Percentiles rank a stretch among this genome's conserved stretches.
phyloP scores from a whole-genome alignment of 2,329 filamentous ascomycete genomes.

The Fusarium acutatum region DNA sequence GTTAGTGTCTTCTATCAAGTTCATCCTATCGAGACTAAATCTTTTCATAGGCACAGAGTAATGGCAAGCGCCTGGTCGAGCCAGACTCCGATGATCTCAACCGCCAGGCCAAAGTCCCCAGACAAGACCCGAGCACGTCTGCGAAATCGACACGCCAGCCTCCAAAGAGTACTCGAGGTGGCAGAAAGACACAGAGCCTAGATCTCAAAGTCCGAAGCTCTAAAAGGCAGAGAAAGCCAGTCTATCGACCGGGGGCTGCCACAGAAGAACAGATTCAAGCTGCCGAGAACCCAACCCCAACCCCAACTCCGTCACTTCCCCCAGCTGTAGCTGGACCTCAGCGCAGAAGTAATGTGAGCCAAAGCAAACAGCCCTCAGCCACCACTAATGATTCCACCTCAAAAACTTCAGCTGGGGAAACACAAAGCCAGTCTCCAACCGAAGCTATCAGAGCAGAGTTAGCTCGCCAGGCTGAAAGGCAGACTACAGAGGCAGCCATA shows the following conservation, averaged over 20 bases:
- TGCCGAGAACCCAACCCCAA: not conserved
- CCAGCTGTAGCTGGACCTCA: not conserved
- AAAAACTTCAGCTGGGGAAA: not conserved
- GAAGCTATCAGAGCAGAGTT: not conserved
- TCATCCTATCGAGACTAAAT: not conserved
- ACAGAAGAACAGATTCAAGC: not conserved
- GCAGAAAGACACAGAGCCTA: not conserved
- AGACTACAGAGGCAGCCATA: not conserved
- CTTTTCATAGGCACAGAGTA: not conserved
- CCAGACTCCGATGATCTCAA: not conserved
- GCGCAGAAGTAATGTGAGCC: not conserved
- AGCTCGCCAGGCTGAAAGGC: not conserved
- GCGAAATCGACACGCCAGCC: not conserved
- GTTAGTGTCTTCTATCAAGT: not conserved
- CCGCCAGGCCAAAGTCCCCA: not conserved
- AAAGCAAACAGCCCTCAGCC: not conserved
- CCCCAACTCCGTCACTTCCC: not conserved
- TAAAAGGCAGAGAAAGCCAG: not conserved
- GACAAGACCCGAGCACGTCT: not conserved
- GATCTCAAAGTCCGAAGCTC: not conserved
- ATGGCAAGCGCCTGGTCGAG: slow-evolving; percentile 5
- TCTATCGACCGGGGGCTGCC: not conserved
- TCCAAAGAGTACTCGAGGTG: not conserved
- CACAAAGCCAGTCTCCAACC: not conserved
- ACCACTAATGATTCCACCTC: not conserved